phyloP scores from a whole-genome alignment of 352 stramenopile species.

The Lagenidium sp. region DNA sequence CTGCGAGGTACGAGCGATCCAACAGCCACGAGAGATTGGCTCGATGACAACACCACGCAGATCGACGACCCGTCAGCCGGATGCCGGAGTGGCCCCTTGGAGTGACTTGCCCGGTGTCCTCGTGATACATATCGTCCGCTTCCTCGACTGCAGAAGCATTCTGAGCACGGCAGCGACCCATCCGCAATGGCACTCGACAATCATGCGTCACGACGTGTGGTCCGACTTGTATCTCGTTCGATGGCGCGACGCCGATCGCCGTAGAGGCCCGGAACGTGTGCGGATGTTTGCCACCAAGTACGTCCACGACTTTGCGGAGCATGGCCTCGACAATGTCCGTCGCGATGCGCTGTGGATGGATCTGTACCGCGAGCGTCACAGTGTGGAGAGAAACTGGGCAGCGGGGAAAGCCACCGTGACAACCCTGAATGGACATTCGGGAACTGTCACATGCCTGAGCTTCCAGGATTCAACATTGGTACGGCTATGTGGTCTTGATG shows the following conservation, averaged over 20 bases:
- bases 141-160: conserved; percentile 7
- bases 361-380: conserved; percentile 15
- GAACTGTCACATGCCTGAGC: conserved; percentile 19
- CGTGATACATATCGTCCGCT: conserved; percentile 7
- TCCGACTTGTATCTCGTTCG: conserved; percentile 11
- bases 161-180: conserved; percentile 7
- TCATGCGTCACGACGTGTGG: too few relatives aligned
- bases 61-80: too few relatives aligned
- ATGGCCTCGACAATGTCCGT: too few relatives aligned
- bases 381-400: conserved; percentile 16
- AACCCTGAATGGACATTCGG: conserved; percentile 17
- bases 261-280: conserved; percentile 3
- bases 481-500: too few relatives aligned
- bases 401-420: conserved; percentile 15
- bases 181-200: conserved; percentile 8
- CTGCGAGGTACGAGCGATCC: too few relatives aligned
- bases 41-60: too few relatives aligned
- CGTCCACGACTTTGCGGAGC: not conserved
- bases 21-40: too few relatives aligned
- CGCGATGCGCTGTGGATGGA: conserved; percentile 5
- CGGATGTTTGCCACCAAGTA: not conserved
- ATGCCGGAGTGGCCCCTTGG: too few relatives aligned
- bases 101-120: conserved; percentile 11
- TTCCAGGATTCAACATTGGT: conserved; percentile 14
- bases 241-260: conserved; percentile 7